phyloP scores from a whole-genome alignment of 2,329 filamentous ascomycete species.

The Cercospora sesami region DNA sequence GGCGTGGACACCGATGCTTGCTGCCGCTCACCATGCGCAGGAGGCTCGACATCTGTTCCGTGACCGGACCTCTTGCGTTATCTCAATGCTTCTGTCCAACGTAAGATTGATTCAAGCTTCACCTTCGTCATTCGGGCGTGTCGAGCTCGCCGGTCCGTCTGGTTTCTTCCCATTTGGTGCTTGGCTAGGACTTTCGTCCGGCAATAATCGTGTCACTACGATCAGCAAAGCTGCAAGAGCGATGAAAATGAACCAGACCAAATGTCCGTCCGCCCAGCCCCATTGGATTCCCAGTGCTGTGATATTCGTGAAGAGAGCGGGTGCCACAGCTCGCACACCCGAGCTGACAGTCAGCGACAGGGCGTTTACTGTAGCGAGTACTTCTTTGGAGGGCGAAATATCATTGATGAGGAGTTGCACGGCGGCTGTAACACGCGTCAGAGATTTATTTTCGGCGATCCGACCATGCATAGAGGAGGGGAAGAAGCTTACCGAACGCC shows the following conservation, averaged over 20 bases:
- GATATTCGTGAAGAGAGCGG: constrained; percentile 65
- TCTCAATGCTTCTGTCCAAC: too few species aligned
- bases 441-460: background rate
- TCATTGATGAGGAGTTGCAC: constrained; percentile 75
- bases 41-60: too few species aligned
- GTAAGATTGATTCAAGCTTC: background rate
- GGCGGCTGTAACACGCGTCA: constrained; percentile 46
- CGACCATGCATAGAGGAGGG: background rate
- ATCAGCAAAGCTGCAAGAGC: constrained; percentile 35
- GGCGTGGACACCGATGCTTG: too few species aligned
- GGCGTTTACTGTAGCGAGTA: constrained; percentile 71
- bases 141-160: background rate
- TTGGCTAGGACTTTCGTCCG: background rate
- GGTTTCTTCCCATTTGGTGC: background rate
- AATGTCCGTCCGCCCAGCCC: constrained; percentile 63
- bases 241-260: constrained; percentile 63
- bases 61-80: too few species aligned
- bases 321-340: constrained; percentile 64
- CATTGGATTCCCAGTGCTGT: constrained; percentile 66
- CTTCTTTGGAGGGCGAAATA: constrained; percentile 62
- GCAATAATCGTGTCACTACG: background rate
- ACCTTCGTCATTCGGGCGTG: background rate
- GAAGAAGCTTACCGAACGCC: constrained; percentile 57
- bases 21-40: too few species aligned
- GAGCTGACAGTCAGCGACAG: constrained; percentile 63